phyloP scores from a whole-genome alignment of 2,329 filamentous ascomycete species.

The Alternaria consortialis region DNA sequence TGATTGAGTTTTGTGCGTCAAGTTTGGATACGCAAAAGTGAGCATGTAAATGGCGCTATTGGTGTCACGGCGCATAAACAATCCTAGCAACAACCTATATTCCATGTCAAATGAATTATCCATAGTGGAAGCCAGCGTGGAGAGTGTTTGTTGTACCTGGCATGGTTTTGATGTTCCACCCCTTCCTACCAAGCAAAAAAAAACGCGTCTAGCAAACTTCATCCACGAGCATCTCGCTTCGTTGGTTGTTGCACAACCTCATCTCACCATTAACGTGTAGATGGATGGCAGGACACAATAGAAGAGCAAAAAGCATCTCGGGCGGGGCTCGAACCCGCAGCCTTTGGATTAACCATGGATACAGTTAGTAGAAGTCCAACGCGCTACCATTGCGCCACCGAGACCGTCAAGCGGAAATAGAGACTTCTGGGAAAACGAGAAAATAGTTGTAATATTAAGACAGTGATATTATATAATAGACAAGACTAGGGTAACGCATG shows the following conservation, averaged over 20 bases:
- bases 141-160: not conserved
- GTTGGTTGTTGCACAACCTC: too few species aligned
- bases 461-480: too few species aligned
- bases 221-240: not conserved
- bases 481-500: not conserved
- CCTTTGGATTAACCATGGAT: slow-evolving; percentile 36
- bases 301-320: slow-evolving; percentile 37
- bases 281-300: not conserved
- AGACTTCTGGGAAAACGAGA: slow-evolving; percentile 26
- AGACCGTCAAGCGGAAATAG: slow-evolving; percentile 33
- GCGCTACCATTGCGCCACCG: slow-evolving; percentile 48
- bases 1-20: slow-evolving; percentile 34
- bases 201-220: not conserved
- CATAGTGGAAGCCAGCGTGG: too few species aligned
- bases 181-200: not conserved
- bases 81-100: not conserved
- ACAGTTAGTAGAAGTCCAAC: slow-evolving; percentile 41
- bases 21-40: not conserved
- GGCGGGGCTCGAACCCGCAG: slow-evolving; percentile 47
- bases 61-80: not conserved
- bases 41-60: slow-evolving; percentile 1
- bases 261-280: too few species aligned
- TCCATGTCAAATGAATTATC: not conserved
- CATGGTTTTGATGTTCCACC: not conserved
- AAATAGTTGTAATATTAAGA: not conserved